Conservation (phyloP, 192 early-diverging fungal species). For the Radiomyces spectabilis region DNA sequence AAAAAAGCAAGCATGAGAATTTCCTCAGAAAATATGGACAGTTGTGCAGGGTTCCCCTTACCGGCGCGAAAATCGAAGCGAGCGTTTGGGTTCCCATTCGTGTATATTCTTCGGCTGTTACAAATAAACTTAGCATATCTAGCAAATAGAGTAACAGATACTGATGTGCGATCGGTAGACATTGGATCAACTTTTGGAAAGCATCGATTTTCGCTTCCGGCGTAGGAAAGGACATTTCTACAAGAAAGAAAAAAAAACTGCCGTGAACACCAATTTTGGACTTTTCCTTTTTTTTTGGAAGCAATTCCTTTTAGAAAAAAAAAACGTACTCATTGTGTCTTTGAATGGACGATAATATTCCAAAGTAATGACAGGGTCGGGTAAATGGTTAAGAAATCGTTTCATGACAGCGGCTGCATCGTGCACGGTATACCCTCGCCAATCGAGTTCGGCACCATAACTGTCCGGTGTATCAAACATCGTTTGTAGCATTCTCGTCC, state of each 20-base stretch:
- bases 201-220: constrained; percentile 25
- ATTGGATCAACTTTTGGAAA: constrained; percentile 48
- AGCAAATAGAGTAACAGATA: constrained; percentile 61
- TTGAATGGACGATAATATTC: constrained; percentile 57
- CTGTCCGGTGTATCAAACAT: constrained; percentile 55
- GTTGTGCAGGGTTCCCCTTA: no score
- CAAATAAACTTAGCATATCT: constrained; percentile 49
- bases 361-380: constrained; percentile 61
- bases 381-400: constrained; percentile 61
- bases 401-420: constrained; percentile 67
- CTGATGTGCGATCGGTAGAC: constrained; percentile 47
- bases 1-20: not conserved
- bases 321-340: constrained; percentile 41
- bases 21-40: no score
- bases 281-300: not conserved
- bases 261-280: not conserved
- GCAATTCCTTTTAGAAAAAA: no score
- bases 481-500: constrained; percentile 55
- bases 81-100: constrained; percentile 62
- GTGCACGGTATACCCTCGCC: constrained; percentile 61
- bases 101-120: constrained; percentile 38
- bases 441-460: constrained; percentile 55
- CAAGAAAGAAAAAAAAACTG: not conserved
- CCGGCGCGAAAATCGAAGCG: constrained; percentile 66
- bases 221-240: constrained; percentile 7